A percentile compares a stretch with the other conserved stretches of the same genome.
Conservation (phyloP, 305 asterid species). For the Fraxinus platypoda region DNA sequence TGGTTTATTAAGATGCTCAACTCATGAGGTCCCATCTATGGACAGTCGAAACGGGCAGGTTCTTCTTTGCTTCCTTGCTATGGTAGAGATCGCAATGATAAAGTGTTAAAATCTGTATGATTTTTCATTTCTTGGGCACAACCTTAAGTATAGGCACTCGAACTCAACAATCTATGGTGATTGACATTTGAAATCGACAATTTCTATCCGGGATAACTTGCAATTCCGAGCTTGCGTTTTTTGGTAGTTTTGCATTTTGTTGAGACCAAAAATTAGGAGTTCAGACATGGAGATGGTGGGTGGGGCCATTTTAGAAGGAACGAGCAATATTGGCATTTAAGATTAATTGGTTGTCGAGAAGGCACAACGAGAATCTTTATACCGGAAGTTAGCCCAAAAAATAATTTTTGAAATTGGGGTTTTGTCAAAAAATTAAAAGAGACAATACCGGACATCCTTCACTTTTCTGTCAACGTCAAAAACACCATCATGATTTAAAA, state of each 20-base stretch:
- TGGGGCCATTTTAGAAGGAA: neutral
- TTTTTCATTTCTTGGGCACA: neutral
- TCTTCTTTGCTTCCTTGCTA: neutral
- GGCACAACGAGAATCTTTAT: neutral
- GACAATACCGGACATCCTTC: neutral
- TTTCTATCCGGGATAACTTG: neutral
- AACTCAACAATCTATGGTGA: neutral
- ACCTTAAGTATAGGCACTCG: neutral
- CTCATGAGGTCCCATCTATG: neutral
- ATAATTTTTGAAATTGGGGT: too few relatives aligned
- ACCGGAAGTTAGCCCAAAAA: neutral
- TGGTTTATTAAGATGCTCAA: neutral
- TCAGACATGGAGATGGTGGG: neutral
- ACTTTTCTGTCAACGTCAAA: too few relatives aligned
- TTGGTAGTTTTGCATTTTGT: neutral
- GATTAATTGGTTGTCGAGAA: neutral
- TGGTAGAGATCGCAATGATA: neutral
- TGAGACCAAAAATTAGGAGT: neutral
- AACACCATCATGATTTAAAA: neutral
- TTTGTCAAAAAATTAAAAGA: neutral
- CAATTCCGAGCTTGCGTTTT: neutral
- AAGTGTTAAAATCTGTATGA: neutral
- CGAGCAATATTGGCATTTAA: too few relatives aligned
- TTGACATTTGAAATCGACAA: neutral
- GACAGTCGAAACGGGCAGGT: neutral